Evolutionary conservation across 192 early-diverging fungal genomes (phyloP).

Genomic region (Piromyces sp.): DNA sequence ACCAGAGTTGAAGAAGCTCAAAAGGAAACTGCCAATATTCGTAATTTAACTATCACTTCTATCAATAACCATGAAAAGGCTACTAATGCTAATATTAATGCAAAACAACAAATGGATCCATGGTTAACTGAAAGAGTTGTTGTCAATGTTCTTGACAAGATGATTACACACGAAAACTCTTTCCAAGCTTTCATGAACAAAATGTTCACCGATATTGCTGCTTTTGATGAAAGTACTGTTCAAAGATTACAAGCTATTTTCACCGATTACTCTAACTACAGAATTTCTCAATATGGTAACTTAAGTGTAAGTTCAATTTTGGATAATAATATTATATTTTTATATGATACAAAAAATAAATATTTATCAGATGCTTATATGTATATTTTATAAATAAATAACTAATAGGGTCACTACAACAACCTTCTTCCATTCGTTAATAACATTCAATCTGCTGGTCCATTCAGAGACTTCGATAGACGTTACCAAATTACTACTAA

Average conservation of each 20-base stretch:
- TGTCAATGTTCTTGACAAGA: not conserved
- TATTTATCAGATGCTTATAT: too few species aligned
- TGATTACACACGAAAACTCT: not conserved
- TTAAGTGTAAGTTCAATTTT: not conserved
- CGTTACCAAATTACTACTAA: not conserved
- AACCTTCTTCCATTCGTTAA: not conserved
- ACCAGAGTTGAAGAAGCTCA: not conserved
- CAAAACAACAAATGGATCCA: not conserved
- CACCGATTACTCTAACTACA: not conserved
- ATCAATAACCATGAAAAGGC: not conserved
- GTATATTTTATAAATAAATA: not conserved
- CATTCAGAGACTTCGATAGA: not conserved
- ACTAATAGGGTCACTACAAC: not conserved
- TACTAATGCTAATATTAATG: not conserved
- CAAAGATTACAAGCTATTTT: not conserved
- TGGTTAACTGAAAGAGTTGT: conserved; percentile 3
- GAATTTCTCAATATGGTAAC: not conserved
- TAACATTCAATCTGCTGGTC: not conserved
- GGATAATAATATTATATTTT: too few species aligned
- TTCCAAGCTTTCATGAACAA: not conserved
- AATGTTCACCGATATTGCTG: not conserved
- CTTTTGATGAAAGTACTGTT: not conserved
- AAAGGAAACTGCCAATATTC: not conserved
- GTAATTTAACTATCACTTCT: not conserved
- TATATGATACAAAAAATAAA: too few species aligned